Evolutionary conservation across 2,329 filamentous ascomycete species (phyloP).

Genomic region (Madurella mycetomatis): DNA sequence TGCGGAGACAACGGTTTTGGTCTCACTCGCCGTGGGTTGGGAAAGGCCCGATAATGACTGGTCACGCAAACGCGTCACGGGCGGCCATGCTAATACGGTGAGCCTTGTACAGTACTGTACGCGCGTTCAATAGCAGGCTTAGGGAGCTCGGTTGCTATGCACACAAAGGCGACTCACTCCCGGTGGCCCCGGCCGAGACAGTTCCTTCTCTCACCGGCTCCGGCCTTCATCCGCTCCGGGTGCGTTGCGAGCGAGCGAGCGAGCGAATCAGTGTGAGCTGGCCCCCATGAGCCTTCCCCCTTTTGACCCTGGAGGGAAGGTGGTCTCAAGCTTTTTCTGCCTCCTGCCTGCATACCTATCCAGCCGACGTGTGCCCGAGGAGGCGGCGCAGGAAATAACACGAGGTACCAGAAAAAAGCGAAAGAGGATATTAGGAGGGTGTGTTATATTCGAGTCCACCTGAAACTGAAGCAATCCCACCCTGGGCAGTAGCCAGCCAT

Average conservation of each 20-base stretch:
- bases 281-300: too few relatives aligned
- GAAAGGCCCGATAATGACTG: not conserved
- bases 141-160: too few relatives aligned
- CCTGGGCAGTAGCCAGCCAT: not conserved
- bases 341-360: not conserved
- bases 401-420: not conserved
- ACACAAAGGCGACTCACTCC: too few relatives aligned
- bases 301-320: too few relatives aligned
- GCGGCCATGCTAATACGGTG: not conserved
- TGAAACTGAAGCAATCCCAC: constrained; percentile 2
- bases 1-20: not conserved
- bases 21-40: not conserved
- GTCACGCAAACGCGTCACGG: not conserved
- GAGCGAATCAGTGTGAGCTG: too few relatives aligned
- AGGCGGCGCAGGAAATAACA: constrained; percentile 2
- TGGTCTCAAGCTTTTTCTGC: not conserved
- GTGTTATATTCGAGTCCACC: not conserved
- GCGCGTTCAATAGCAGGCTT: too few relatives aligned
- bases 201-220: not conserved
- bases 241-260: not conserved
- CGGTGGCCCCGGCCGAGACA: too few relatives aligned
- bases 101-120: too few relatives aligned
- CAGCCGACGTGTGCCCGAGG: not conserved
- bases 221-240: not conserved
- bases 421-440: not conserved